These are phyloP conservation scores for Diaporthe sp. DNA, from an alignment of 2,329 filamentous ascomycete genomes.

Conservation along the genomic window DNA sequence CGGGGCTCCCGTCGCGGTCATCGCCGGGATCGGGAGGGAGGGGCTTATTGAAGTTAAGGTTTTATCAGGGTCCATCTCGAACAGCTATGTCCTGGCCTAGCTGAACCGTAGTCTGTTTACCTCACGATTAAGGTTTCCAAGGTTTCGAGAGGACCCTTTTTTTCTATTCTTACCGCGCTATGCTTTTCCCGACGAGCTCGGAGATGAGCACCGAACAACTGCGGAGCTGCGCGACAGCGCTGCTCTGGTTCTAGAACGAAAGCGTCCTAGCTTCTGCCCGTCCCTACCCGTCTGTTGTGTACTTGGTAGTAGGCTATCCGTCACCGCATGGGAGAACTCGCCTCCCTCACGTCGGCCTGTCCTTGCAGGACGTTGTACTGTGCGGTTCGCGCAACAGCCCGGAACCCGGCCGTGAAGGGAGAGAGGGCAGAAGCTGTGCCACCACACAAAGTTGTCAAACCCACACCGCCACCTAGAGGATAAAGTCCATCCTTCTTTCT, in stretches of 20 bases:
- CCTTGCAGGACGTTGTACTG: neutral
- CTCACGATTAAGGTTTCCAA: conserved; percentile 25
- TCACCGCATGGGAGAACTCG: neutral
- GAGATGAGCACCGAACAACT: conserved; percentile 9
- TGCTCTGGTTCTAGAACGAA: conserved; percentile 4
- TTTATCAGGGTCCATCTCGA: conserved; percentile 2
- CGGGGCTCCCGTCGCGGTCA: conserved; percentile 1
- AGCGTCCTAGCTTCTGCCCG: neutral
- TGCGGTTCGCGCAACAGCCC: neutral
- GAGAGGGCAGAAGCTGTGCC: neutral
- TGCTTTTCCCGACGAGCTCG: conserved; percentile 12
- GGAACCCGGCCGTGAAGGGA: conserved; percentile 17
- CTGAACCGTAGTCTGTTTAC: conserved; percentile 18
- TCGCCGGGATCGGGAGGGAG: neutral
- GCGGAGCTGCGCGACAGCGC: conserved; percentile 7
- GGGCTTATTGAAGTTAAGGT: conserved; percentile 14
- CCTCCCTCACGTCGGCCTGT: conserved; percentile 4
- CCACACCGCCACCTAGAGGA: conserved; percentile 17
- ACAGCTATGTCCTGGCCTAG: neutral
- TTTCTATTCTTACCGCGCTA: conserved; percentile 23
- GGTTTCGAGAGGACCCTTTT: neutral
- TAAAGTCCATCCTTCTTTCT: neutral
- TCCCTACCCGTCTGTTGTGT: neutral
- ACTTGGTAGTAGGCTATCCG: neutral
- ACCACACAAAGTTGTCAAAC: neutral